Evolutionary conservation across 2,329 filamentous ascomycete genomes (phyloP).

Genomic region (Calonectria montana): DNA sequence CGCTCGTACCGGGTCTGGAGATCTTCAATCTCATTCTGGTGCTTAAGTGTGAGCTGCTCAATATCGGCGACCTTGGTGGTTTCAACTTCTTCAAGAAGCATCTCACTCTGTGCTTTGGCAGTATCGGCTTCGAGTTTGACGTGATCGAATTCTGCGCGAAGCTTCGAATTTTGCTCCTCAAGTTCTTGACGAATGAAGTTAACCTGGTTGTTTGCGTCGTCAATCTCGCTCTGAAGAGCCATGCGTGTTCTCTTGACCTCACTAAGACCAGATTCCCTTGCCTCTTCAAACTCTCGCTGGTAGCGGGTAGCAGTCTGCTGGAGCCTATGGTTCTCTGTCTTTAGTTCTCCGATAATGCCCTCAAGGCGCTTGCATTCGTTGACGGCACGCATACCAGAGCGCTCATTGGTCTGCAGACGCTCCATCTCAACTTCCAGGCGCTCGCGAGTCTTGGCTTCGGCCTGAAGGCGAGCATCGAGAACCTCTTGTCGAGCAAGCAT

Average conservation of each 20-base stretch:
- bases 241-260: slow-evolving; percentile 86
- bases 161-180: slow-evolving; percentile 79
- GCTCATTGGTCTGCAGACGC: slow-evolving; percentile 72
- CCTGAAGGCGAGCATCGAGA: slow-evolving; percentile 80
- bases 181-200: slow-evolving; percentile 85
- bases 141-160: slow-evolving; percentile 81
- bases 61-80: slow-evolving; percentile 71
- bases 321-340: slow-evolving; percentile 77
- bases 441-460: slow-evolving; percentile 77
- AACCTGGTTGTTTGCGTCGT: slow-evolving; percentile 85
- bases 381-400: slow-evolving; percentile 72
- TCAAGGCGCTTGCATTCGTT: slow-evolving; percentile 72
- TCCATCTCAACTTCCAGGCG: slow-evolving; percentile 75
- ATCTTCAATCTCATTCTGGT: slow-evolving; percentile 79
- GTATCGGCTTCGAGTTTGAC: slow-evolving; percentile 84
- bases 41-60: slow-evolving; percentile 64
- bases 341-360: slow-evolving; percentile 64
- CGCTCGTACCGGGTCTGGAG: slow-evolving; percentile 80
- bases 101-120: slow-evolving; percentile 82
- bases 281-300: slow-evolving; percentile 86
- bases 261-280: slow-evolving; percentile 79
- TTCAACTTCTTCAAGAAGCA: slow-evolving; percentile 85
- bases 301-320: slow-evolving; percentile 76
- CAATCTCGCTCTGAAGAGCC: slow-evolving; percentile 83
- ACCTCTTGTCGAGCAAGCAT: slow-evolving; percentile 83